Conservation (phyloP, 176 grass and related monocot genomes). For the Lolium rigidum region DNA sequence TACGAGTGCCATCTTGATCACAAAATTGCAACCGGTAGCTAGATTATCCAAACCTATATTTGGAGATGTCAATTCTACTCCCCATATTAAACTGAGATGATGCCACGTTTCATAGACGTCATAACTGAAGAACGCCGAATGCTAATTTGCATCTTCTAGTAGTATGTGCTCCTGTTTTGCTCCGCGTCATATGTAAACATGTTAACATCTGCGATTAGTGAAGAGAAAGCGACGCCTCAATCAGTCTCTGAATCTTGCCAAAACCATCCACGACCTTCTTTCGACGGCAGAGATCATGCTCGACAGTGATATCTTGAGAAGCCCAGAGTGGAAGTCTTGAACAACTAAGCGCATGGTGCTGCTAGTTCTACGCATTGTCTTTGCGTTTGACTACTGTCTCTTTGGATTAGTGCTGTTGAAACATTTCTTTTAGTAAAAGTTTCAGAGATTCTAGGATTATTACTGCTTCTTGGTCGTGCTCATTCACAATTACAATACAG, state of each 20-base stretch:
- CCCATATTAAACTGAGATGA: neutral
- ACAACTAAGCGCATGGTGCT: too few species aligned
- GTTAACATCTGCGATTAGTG: neutral
- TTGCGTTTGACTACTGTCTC: conserved; percentile 23
- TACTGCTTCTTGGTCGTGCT: too few species aligned
- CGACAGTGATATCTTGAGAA: conserved; percentile 10
- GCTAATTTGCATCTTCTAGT: neutral
- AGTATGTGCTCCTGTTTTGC: conserved; percentile 1
- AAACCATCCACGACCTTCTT: neutral
- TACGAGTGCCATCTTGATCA: neutral
- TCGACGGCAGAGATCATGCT: neutral
- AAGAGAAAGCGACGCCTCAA: too few species aligned
- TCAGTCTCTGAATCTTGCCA: conserved; percentile 6
- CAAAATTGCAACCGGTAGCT: neutral
- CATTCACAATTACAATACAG: too few species aligned
- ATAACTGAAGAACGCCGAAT: neutral
- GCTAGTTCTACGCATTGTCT: conserved; percentile 7
- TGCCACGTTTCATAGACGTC: neutral
- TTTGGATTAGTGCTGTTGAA: conserved; percentile 24
- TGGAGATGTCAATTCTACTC: neutral
- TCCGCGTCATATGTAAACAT: neutral
- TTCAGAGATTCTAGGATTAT: too few species aligned
- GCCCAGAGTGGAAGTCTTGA: neutral
- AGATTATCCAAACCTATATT: neutral
- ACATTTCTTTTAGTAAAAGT: too few species aligned